Base-by-base conservation (phyloP, 306 rosid species). In the Adenanthera pavonina region DNA sequence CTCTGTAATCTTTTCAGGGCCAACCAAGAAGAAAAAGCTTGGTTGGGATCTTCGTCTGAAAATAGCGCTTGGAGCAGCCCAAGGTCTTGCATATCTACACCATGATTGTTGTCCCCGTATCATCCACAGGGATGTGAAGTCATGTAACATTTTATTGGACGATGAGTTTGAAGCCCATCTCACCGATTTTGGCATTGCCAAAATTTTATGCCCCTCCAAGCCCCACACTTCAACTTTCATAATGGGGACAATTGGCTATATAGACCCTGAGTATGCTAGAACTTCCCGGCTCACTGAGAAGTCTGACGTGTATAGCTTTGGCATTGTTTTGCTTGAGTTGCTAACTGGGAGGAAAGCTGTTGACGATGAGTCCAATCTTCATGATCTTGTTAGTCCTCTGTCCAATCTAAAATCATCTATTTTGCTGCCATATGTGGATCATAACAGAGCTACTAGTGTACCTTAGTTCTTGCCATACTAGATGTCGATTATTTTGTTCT, bases 231-330 rank as follows among this genome's bases (percentile, higher is more conserved):
- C 97, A 9, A 93, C 97, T 41, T 90, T 80, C 60, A 33, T 93
- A 43, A 88, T 93, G 94, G 97, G 97, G 83, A 93, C 97, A 14
- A 93, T 93, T 40, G 97, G 97, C 75, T 93, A 93, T 75, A 93
- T 93, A 25, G 97, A 93, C 61, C 97, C 97, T 0, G 97, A 93
- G 81, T 93, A 93, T 74, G 97, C 96, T 17, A 86, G 97, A 54
- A 93, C 97, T 30, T 88, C 96, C 19, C 89, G 96, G 38, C 97
- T 93, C 66, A 93, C 92, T 13, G 97, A 91, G 85, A 93, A 93
- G 75, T 93, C 97, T 0, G 97, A 93, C 78, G 92, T 93, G 7
- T 93, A 93, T 76, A 91, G 97, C 82, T 93, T 87, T 10, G 97
- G 97, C 30, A 84, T 93, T 30, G 97, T 93, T 52, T 87, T 93